phyloP scores from a whole-genome alignment of 352 stramenopile species.

The Pythium phragmitis region DNA sequence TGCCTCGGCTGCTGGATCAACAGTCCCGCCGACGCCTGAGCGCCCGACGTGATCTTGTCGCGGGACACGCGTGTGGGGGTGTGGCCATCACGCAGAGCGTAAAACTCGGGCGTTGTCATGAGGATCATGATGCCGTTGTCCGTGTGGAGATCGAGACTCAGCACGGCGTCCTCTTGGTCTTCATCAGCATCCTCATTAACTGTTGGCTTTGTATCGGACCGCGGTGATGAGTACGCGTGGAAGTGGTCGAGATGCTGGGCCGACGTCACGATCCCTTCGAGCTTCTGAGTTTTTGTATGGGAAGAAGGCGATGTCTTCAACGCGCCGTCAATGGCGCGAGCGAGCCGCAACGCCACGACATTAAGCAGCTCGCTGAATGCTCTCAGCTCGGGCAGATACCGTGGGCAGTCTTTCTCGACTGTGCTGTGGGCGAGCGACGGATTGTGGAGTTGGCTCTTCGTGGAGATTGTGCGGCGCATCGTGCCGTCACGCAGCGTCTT shows the following conservation, averaged over 20 bases:
- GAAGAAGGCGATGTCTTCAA: conserved; percentile 6
- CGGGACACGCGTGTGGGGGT: neutral
- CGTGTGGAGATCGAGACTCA: conserved; percentile 32
- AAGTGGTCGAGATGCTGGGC: conserved; percentile 32
- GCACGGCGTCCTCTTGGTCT: conserved; percentile 4
- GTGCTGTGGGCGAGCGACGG: conserved; percentile 10
- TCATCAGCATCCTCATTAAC: neutral
- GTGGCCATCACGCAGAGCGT: conserved; percentile 3
- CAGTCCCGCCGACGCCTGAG: conserved; percentile 20
- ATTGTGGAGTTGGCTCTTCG: conserved; percentile 19
- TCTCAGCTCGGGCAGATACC: conserved; percentile 15
- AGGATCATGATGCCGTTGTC: conserved; percentile 36
- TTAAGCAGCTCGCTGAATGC: conserved; percentile 25
- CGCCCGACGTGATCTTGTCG: conserved; percentile 18
- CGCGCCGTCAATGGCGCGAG: conserved; percentile 16
- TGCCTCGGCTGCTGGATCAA: conserved; percentile 21
- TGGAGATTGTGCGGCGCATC: conserved; percentile 27
- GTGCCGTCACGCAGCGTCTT: conserved; percentile 30
- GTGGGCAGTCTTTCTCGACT: conserved; percentile 6
- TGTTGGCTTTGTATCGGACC: neutral
- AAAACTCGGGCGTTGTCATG: conserved; percentile 30
- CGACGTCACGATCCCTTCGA: conserved; percentile 19
- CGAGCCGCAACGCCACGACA: conserved; percentile 12
- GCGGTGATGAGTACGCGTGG: conserved; percentile 29
- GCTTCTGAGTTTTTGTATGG: conserved; percentile 1